These are phyloP conservation scores for Suillus variegatus DNA, from an alignment of 768 basidiomycete species.

Conservation along the genomic window DNA sequence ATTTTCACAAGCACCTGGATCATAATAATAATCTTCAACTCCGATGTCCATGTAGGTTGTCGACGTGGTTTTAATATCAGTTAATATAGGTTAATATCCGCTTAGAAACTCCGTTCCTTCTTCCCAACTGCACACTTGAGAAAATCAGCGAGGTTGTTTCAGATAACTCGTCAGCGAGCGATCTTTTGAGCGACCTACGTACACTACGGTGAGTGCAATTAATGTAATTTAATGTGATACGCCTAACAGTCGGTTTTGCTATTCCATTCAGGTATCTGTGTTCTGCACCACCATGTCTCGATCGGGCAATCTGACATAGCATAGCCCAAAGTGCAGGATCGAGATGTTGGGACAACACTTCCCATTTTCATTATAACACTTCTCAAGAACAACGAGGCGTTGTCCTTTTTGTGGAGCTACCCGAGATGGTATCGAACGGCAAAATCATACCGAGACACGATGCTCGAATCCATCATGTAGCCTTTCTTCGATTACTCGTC, in stretches of 20 bases:
- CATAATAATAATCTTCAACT: background rate
- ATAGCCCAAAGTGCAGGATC: background rate
- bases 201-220: background rate
- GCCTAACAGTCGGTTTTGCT: background rate
- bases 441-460: background rate
- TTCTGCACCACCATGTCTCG: background rate
- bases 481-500: background rate
- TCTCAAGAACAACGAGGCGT: background rate
- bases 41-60: background rate
- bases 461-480: background rate
- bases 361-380: background rate
- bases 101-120: background rate
- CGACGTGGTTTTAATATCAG: background rate
- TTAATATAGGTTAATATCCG: constrained; percentile 4
- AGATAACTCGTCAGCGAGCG: background rate
- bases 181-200: background rate
- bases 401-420: background rate
- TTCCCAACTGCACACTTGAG: background rate
- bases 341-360: background rate
- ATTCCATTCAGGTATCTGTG: background rate
- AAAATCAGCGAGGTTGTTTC: background rate
- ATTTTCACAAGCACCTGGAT: constrained; percentile 1
- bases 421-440: background rate
- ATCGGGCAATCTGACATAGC: background rate
- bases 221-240: background rate